Conservation (phyloP, 75 land plant species). For the Cryptomeria japonica region DNA sequence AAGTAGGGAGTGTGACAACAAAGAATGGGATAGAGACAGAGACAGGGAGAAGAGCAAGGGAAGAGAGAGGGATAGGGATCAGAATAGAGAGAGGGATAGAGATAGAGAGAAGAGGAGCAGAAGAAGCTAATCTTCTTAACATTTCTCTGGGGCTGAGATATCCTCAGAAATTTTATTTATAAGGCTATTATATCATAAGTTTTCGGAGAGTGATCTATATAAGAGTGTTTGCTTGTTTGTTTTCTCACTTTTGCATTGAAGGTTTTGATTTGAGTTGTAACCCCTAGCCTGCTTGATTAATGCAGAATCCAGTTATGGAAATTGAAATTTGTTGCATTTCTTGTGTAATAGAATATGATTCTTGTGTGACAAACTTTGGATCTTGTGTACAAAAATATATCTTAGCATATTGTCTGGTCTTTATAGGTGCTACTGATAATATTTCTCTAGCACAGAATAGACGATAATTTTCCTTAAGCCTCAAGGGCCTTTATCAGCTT, state of each 20-base stretch:
- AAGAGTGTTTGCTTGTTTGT: background rate
- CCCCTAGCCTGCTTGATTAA: background rate
- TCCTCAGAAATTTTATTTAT: background rate
- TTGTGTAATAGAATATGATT: conserved; percentile 3
- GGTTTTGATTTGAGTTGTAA: conserved; percentile 1
- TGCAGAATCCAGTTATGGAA: background rate
- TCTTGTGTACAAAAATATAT: background rate
- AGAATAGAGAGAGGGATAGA: conserved; percentile 6
- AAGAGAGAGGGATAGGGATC: conserved; percentile 21
- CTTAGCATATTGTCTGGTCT: background rate
- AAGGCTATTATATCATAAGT: background rate
- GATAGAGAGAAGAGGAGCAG: conserved; percentile 11
- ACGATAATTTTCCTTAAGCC: background rate
- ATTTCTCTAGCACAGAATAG: background rate
- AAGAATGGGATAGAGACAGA: conserved; percentile 29
- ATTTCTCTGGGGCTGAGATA: background rate
- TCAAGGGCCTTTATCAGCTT: background rate
- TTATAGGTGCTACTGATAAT: background rate
- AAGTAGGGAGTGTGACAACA: conserved; percentile 21
- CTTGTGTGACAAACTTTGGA: background rate
- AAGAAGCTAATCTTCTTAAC: background rate
- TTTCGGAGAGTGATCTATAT: background rate
- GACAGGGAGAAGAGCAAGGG: conserved; percentile 12
- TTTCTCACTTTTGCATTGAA: background rate
- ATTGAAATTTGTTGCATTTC: background rate